Evolutionary conservation across 2,329 filamentous ascomycete genomes (phyloP).

Genomic region (Lasiodiplodia theobromae): DNA sequence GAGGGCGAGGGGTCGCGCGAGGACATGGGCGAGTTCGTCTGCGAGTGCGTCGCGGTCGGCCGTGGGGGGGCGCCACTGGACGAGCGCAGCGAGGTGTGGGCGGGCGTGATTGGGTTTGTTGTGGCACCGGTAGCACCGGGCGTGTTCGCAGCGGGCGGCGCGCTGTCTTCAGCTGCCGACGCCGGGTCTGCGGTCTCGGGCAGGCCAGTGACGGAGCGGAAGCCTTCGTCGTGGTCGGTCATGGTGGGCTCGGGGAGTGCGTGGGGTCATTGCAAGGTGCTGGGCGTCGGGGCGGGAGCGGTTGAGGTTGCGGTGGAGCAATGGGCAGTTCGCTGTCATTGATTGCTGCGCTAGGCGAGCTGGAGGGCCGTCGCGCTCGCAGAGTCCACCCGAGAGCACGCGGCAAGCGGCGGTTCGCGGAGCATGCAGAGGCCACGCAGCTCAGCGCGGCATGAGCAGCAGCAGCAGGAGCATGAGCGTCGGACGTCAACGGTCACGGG

Average conservation of each 20-base stretch:
- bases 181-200: slow-evolving; percentile 47
- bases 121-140: slow-evolving; percentile 30
- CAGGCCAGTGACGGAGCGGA: slow-evolving; percentile 47
- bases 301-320: slow-evolving; percentile 30
- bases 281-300: slow-evolving; percentile 15
- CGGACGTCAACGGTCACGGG: slow-evolving; percentile 17
- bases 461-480: slow-evolving; percentile 2
- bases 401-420: slow-evolving; percentile 29
- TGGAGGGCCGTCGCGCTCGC: slow-evolving; percentile 15
- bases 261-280: slow-evolving; percentile 33
- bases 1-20: slow-evolving; percentile 58
- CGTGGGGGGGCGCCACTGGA: slow-evolving; percentile 32
- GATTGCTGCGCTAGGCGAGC: slow-evolving; percentile 27
- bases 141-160: slow-evolving; percentile 18
- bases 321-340: slow-evolving; percentile 28
- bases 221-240: slow-evolving; percentile 43
- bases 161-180: slow-evolving; percentile 33
- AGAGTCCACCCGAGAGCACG: slow-evolving; percentile 24
- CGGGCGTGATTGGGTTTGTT: slow-evolving; percentile 33
- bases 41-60: slow-evolving; percentile 39
- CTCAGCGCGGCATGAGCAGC: slow-evolving; percentile 1
- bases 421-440: slow-evolving; percentile 26
- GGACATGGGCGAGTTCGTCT: slow-evolving; percentile 52
- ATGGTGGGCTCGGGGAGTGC: slow-evolving; percentile 40
- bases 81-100: slow-evolving; percentile 32